Evolutionary conservation across 768 basidiomycete genomes (phyloP), one percentile per base, ranked within the genome.

Genomic region (Tricholoma sp.): DNA sequence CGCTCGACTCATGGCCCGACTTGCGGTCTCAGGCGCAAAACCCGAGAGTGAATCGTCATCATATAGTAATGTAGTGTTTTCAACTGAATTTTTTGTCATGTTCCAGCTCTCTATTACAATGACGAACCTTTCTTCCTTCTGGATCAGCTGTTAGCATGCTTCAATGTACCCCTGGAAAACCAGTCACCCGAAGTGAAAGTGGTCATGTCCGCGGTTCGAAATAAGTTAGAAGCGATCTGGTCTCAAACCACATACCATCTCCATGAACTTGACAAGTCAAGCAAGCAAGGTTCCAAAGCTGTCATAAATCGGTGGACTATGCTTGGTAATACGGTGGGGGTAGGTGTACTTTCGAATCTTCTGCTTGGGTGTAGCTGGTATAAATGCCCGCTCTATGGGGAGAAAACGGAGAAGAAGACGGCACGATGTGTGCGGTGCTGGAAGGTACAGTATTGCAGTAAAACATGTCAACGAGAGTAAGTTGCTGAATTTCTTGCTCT

Each of bases 371-470:
- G n/a, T n/a, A n/a, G n/a, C n/a, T n/a, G n/a, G n/a, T n/a, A n/a
- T n/a, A n/a, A n/a, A n/a, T n/a, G n/a, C n/a, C n/a, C n/a, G n/a
- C n/a, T n/a, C n/a, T n/a, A n/a, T n/a, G n/a, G n/a, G n/a, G n/a
- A n/a, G n/a, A n/a, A n/a, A n/a, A n/a, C n/a, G n/a, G n/a, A 56
- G 60, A 59, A 64, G 57, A 55, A 31, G 19, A 41, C 16, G 49
- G 50, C 55, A 56, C 34, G 54, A 24, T 56, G 57, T 39, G 57
- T 52, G 58, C 50, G 51, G 59, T 57, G 35, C 16, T 37, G 35
- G 35, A 37, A 37, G 35, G 35, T 16, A 16, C 35, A 37, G 35
- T 37, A 37, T 37, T 37, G 35, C 35, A 37, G 35, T 14, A 37
- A 37, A 37, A 37, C 35, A 16, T 37, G 35, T 37, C 35, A 37